Evolutionary conservation across 768 basidiomycete species (phyloP), one percentile per base, ranked within the genome.

Genomic region (Trametes sanguinea): DNA sequence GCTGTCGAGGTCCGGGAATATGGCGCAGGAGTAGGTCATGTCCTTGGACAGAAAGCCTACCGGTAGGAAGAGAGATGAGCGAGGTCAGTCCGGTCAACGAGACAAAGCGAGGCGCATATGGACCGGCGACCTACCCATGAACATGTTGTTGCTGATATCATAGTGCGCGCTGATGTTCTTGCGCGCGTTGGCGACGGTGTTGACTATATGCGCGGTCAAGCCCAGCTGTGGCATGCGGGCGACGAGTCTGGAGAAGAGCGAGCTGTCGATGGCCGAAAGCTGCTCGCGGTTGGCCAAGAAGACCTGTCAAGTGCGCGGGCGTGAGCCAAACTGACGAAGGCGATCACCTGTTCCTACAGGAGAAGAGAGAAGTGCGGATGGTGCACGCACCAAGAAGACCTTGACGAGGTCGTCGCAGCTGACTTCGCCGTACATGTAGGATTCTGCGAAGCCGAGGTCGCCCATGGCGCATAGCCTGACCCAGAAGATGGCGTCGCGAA

Each of bases 121-220:
- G 46, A 51, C 10, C 16, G 7, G 13, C 2, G 32, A 66, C 70
- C 16, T 51, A 83, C 84, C 84, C 59, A 79, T 77, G 69, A 90
- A 90, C 88, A 90, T 89, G 7, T 80, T 81, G 69, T 92, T 91
- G 4, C 86, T 87, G 52, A 90, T 86, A 69, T 92, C 90, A 71
- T 92, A 90, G 71, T 90, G 89, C 4, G 88, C 87, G 39, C 84
- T 85, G 63, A 90, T 88, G 68, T 90, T 90, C 14, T 80, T 83
- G 6, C 83, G 77, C 8, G 85, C 82, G 69, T 87, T 88, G 51
- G 81, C 76, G 45, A 90, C 79, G 5, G 86, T 84, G 69, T 87
- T 88, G 53, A 86, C 76, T 67, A 90, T 86, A 17, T 84, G 81
- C 51, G 82, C 83, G 30, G 83, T 83, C 5, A 84, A 83, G 29